Evolutionary conservation across 768 basidiomycete genomes (phyloP).

Genomic region (Tylopilus sp.): DNA sequence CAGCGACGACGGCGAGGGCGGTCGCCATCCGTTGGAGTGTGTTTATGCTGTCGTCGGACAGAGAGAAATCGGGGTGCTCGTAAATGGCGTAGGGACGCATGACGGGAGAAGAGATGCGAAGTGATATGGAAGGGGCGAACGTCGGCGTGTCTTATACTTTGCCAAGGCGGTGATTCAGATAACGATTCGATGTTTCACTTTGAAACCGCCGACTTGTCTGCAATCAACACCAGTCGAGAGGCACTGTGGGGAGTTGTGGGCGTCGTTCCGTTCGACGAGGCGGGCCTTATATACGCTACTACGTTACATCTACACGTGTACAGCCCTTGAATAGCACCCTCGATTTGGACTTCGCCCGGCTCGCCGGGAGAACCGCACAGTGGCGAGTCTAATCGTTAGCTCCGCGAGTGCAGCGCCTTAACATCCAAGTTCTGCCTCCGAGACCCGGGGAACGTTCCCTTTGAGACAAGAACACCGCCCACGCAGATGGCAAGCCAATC

Average conservation of each 20-base stretch:
- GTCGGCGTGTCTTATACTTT: constrained; percentile 8
- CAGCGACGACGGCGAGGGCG: constrained; percentile 29
- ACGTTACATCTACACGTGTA: no score
- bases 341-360: no score
- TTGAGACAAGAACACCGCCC: no score
- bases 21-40: constrained; percentile 26
- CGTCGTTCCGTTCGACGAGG: no score
- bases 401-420: no score
- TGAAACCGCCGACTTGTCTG: neutral
- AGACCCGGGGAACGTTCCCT: neutral
- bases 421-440: no score
- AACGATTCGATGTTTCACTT: constrained; percentile 12
- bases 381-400: no score
- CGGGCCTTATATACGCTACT: no score
- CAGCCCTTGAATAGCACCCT: no score
- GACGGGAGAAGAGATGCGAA: neutral
- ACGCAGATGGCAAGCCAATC: neutral
- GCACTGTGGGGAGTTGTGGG: no score
- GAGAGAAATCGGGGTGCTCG: constrained; percentile 32
- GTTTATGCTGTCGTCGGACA: constrained; percentile 23
- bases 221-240: neutral
- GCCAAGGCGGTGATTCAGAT: neutral
- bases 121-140: neutral
- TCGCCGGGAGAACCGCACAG: no score
- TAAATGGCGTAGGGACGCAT: constrained; percentile 35